Conservation (phyloP, 768 basidiomycete species). For the Pulveroboletus frians region DNA sequence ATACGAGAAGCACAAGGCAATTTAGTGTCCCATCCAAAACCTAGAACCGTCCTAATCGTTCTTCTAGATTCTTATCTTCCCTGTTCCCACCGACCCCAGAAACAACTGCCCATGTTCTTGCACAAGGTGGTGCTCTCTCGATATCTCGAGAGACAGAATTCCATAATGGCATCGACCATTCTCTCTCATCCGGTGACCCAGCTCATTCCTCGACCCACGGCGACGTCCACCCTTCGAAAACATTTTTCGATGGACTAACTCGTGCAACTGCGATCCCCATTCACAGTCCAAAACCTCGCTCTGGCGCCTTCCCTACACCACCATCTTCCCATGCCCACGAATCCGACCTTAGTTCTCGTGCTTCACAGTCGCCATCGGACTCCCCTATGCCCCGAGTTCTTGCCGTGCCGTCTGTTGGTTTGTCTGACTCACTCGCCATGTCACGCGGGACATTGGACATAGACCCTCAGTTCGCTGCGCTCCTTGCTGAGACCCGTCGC, state of each 20-base stretch:
- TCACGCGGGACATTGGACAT: slow-evolving; percentile 6
- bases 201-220: neutral
- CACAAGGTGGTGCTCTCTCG: slow-evolving; percentile 50
- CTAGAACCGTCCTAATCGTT: neutral
- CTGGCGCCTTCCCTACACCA: slow-evolving; percentile 17
- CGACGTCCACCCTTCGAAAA: neutral
- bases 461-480: slow-evolving; percentile 45
- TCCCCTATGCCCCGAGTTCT: slow-evolving; percentile 22
- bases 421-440: neutral
- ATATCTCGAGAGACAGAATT: slow-evolving; percentile 2
- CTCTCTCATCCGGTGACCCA: neutral
- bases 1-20: slow-evolving; percentile 31
- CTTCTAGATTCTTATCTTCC: slow-evolving; percentile 55
- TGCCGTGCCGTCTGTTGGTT: neutral
- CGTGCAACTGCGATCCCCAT: slow-evolving; percentile 15
- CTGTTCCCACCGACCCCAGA: slow-evolving; percentile 73
- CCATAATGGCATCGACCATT: neutral
- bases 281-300: slow-evolving; percentile 9
- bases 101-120: slow-evolving; percentile 62
- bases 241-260: slow-evolving; percentile 5
- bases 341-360: slow-evolving; percentile 19
- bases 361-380: slow-evolving; percentile 23
- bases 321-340: slow-evolving; percentile 15
- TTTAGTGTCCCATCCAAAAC: neutral
- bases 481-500: slow-evolving; percentile 65